Percentiles rank a stretch among this genome's conserved stretches.
These are phyloP conservation scores for Malbranchea zuffiana DNA, from an alignment of 2,329 filamentous ascomycete genomes.

Conservation along the genomic window DNA sequence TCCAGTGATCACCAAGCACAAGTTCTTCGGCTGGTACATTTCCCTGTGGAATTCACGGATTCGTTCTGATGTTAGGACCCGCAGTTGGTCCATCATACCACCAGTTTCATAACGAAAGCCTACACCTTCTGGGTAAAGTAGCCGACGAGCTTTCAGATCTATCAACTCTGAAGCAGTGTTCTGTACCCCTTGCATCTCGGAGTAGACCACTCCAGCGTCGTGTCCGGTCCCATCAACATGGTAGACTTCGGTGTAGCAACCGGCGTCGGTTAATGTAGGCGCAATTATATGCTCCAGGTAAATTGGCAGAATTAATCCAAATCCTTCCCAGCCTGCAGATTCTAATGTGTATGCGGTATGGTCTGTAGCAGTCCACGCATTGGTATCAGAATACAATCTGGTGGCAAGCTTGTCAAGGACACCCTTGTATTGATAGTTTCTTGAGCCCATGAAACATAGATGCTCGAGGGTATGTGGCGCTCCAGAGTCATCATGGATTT, in stretches of 20 bases:
- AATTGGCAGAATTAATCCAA: conserved; percentile 84
- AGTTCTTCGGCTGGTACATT: conserved; percentile 96
- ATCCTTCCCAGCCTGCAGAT: conserved; percentile 93
- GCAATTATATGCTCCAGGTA: conserved; percentile 91
- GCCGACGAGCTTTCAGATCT: conserved; percentile 65
- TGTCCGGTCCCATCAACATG: conserved; percentile 89
- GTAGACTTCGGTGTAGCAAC: conserved; percentile 90
- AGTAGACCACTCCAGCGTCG: conserved; percentile 95
- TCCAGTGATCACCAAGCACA: conserved; percentile 84
- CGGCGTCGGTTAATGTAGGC: conserved; percentile 84
- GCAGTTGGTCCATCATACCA: conserved; percentile 84
- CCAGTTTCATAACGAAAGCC: conserved; percentile 98
- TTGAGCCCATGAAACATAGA: conserved; percentile 80
- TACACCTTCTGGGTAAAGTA: conserved; percentile 77
- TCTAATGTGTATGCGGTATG: conserved; percentile 94
- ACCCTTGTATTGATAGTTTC: conserved; percentile 87
- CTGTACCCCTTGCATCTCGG: conserved; percentile 94
- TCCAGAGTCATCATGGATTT: conserved; percentile 95
- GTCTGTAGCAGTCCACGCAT: conserved; percentile 94
- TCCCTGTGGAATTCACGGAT: conserved; percentile 91
- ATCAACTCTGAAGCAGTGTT: conserved; percentile 78
- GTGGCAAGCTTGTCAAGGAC: conserved; percentile 89
- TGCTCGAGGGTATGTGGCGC: conserved; percentile 81
- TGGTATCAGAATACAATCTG: conserved; percentile 84
- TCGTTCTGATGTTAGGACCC: conserved; percentile 72